These are phyloP conservation scores for Solanum sitiens DNA, from an alignment of 257 asterid genomes.

Conservation along the genomic window DNA sequence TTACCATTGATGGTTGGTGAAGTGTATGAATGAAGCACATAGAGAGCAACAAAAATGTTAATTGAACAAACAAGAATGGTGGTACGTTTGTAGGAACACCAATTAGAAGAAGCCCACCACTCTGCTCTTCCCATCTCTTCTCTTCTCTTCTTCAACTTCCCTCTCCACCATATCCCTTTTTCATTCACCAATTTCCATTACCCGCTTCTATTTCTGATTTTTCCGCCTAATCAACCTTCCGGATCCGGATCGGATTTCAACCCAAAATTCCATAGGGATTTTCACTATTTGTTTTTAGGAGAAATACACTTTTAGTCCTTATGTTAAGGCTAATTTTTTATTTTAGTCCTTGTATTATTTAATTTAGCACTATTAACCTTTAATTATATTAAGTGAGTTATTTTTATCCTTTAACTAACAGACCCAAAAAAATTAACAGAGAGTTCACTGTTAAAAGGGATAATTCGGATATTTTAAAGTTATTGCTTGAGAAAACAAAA, in stretches of 20 bases:
- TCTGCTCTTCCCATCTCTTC: constrained; percentile 66
- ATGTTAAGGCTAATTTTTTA: too few species aligned
- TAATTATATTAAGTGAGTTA: too few species aligned
- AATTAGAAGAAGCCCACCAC: constrained; percentile 21
- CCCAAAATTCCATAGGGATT: neutral
- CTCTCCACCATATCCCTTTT: neutral
- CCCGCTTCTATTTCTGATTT: neutral
- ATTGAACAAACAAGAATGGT: constrained; percentile 59
- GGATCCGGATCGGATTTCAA: neutral
- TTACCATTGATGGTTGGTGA: constrained; percentile 49
- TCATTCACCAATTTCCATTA: neutral
- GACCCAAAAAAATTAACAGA: too few species aligned
- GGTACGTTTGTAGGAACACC: constrained; percentile 71
- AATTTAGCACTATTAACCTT: too few species aligned
- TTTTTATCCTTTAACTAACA: too few species aligned
- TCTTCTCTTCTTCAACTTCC: constrained; percentile 13
- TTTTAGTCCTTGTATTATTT: too few species aligned
- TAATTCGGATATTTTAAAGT: too few species aligned
- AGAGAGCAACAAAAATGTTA: constrained; percentile 70
- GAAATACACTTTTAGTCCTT: too few species aligned
- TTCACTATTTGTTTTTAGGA: neutral
- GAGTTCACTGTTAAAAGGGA: too few species aligned
- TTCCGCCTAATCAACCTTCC: neutral
- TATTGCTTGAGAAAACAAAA: too few species aligned
- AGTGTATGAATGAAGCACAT: constrained; percentile 60